phyloP scores from a whole-genome alignment of 345 rosid species.

The Arabis hirsuta region DNA sequence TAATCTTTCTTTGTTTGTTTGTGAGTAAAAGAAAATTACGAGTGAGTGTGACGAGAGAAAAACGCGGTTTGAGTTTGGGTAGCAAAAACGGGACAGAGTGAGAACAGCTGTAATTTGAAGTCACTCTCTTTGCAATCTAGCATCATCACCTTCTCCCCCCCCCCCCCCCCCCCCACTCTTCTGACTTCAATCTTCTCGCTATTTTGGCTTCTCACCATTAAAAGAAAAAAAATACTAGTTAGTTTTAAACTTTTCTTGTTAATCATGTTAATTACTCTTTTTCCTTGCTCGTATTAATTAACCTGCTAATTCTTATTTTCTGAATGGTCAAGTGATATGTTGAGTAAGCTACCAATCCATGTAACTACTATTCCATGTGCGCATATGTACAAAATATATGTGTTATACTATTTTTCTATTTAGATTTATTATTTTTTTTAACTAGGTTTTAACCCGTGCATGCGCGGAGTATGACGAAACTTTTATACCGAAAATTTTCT shows the following conservation, averaged over 20 bases:
- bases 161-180: constrained; percentile 14
- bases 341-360: too few species aligned
- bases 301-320: too few species aligned
- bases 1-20: too few species aligned
- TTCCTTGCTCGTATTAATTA: too few species aligned
- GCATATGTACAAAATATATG: not conserved
- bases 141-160: constrained; percentile 30
- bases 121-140: constrained; percentile 33
- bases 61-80: constrained; percentile 42
- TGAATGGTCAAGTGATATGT: too few species aligned
- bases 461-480: too few species aligned
- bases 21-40: not conserved
- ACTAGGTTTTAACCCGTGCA: too few species aligned
- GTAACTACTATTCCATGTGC: not conserved
- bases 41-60: constrained; percentile 38
- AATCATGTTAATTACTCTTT: not conserved
- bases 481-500: too few species aligned
- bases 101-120: constrained; percentile 43
- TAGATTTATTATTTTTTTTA: not conserved
- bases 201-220: not conserved
- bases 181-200: constrained; percentile 34
- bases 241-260: not conserved
- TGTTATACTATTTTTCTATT: not conserved
- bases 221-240: too few species aligned
- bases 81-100: constrained; percentile 41